phyloP scores from a whole-genome alignment of 352 stramenopile genomes.

The Phytophthora aleatoria region DNA sequence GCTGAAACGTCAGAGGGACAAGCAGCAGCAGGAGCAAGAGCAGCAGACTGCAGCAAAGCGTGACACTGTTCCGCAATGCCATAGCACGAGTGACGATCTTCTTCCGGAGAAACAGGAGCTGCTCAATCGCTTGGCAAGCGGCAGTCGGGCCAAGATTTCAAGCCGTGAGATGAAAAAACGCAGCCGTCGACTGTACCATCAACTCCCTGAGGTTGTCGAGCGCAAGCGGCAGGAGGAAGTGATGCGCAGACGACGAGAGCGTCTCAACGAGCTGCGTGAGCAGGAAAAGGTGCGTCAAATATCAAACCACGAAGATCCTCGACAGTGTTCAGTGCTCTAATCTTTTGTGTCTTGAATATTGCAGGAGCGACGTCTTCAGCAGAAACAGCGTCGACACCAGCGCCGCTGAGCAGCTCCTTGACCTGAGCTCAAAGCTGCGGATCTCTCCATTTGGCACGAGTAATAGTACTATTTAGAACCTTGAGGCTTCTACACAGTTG shows the following conservation, averaged over 20 bases:
- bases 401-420: constrained; percentile 4
- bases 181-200: constrained; percentile 63
- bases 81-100: constrained; percentile 2
- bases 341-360: constrained; percentile 9
- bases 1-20: constrained; percentile 38
- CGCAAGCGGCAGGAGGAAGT: constrained; percentile 76
- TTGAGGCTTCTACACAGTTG: constrained; percentile 3
- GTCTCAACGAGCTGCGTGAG: constrained; percentile 66
- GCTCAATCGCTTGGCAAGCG: constrained; percentile 52
- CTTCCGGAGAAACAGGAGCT: constrained; percentile 37
- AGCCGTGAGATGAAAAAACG: constrained; percentile 70
- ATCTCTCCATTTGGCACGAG: constrained; percentile 12
- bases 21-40: constrained; percentile 29
- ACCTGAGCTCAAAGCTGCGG: background rate
- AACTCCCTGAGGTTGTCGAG: constrained; percentile 78
- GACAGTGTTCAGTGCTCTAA: background rate
- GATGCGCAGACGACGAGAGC: constrained; percentile 61
- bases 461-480: constrained; percentile 36
- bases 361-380: constrained; percentile 56
- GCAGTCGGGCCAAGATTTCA: constrained; percentile 61
- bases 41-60: constrained; percentile 7
- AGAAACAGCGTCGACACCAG: constrained; percentile 55
- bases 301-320: too few relatives aligned
- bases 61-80: background rate
- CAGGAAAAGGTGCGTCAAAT: constrained; percentile 61